Base-by-base conservation (phyloP, 2,329 filamentous ascomycete species). In the Calcarisporium arbuscula region DNA sequence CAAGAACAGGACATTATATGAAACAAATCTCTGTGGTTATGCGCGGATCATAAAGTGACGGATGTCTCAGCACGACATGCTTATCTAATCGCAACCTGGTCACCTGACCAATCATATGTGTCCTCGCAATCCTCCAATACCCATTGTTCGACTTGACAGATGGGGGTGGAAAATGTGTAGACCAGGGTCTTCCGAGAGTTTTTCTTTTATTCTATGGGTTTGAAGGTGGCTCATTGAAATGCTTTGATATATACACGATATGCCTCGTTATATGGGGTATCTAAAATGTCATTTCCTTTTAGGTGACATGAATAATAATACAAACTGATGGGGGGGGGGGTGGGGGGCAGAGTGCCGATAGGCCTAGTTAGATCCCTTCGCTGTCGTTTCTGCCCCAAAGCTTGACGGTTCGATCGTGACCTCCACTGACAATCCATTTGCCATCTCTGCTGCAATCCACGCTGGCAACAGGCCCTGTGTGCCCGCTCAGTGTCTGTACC, bases 331-430 rank as follows among this genome's bases (percentile, higher is more conserved):
- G n/a, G n/a, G n/a, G n/a, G n/a, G n/a, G n/a, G n/a, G n/a, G n/a
- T n/a, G n/a, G n/a, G n/a, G n/a, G n/a, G n/a, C n/a, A n/a, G n/a
- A n/a, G n/a, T n/a, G n/a, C n/a, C n/a, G n/a, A n/a, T n/a, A n/a
- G n/a, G n/a, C n/a, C n/a, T n/a, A n/a, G 28, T 52, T 46, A 76
- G 20, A 75, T 46, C 17, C 62, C 62, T 46, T 80, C 69, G 37
- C 74, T 74, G 53, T 87, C 85, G 45, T 95, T 90, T 44, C 88
- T 77, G 5, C 86, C 86, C 92, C 92, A 98, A 3, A 98, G 68
- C 67, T 98, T 98, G 32, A 96, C 85, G 3, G 90, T 96, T 35
- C 89, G 76, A 60, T 98, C 92, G 54, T 95, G 86, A 4, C 92
- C 89, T 46, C 87, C 88, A 56, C 88, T 95, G 17, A 90, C 85